A percentile compares a stretch with the other conserved stretches of the same genome.
These are phyloP conservation scores for Schizophyllum amplum DNA, from an alignment of 1,284 basidiomycete genomes.

Conservation along the genomic window DNA sequence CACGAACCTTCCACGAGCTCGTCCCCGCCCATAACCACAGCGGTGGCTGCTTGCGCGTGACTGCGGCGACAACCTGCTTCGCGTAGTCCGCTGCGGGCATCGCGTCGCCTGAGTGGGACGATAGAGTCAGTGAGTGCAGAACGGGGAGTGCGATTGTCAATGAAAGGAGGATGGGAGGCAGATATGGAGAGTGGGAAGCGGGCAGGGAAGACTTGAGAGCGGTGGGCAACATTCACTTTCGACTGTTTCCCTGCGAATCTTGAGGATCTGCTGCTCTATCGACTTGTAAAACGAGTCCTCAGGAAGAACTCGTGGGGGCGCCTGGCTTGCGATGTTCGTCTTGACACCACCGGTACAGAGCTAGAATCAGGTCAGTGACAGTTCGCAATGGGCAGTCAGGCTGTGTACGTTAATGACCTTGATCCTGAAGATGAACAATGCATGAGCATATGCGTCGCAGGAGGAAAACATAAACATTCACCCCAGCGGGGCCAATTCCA, in stretches of 20 bases:
- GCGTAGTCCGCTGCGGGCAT: conserved; percentile 17
- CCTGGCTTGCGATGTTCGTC: background rate
- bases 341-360: background rate
- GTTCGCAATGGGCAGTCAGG: background rate
- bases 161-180: no score
- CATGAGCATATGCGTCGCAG: background rate
- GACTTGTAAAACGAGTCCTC: background rate
- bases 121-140: no score
- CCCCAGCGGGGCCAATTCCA: conserved; percentile 20
- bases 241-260: background rate
- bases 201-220: no score
- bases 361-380: background rate
- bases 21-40: conserved; percentile 19
- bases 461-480: conserved; percentile 2
- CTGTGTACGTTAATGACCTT: background rate
- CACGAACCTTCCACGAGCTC: conserved; percentile 5
- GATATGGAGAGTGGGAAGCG: no score
- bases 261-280: background rate
- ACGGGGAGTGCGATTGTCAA: no score
- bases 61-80: conserved; percentile 17
- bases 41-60: conserved; percentile 14
- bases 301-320: background rate
- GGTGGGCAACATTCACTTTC: background rate
- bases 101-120: conserved; percentile 5
- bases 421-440: background rate